Evolutionary conservation across 1,284 basidiomycete genomes (phyloP).

Genomic region (Ustilago cynodontis): DNA sequence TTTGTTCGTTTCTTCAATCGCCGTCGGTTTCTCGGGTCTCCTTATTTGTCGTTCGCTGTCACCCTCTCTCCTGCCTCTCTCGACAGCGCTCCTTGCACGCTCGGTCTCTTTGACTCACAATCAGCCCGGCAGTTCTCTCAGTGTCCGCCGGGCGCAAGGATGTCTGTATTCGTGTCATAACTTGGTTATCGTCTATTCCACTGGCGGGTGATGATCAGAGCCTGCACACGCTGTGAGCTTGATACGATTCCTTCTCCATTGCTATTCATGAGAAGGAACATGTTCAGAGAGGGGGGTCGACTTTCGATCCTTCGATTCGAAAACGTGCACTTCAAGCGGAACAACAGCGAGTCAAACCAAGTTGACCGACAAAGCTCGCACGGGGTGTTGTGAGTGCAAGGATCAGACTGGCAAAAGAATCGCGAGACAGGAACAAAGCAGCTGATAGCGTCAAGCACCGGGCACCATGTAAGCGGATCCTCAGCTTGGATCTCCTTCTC

Average conservation of each 20-base stretch:
- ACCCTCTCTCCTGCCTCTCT: background rate
- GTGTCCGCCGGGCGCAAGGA: conserved; percentile 1
- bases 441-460: background rate
- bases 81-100: background rate
- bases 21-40: conserved; percentile 22
- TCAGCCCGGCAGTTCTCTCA: background rate
- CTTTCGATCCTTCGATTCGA: background rate
- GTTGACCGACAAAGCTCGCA: background rate
- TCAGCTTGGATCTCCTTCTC: background rate
- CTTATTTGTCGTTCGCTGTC: background rate
- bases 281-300: no score
- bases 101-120: background rate
- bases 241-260: no score
- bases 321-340: background rate
- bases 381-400: background rate
- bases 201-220: no score
- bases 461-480: background rate
- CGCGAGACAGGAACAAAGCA: background rate
- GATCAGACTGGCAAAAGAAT: background rate
- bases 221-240: no score
- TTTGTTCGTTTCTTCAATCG: background rate
- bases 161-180: background rate
- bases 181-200: background rate
- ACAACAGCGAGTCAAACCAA: background rate
- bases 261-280: no score